Evolutionary conservation across 1,139 yeast genomes (phyloP).

Genomic region (Sugiyamaella paludigena): DNA sequence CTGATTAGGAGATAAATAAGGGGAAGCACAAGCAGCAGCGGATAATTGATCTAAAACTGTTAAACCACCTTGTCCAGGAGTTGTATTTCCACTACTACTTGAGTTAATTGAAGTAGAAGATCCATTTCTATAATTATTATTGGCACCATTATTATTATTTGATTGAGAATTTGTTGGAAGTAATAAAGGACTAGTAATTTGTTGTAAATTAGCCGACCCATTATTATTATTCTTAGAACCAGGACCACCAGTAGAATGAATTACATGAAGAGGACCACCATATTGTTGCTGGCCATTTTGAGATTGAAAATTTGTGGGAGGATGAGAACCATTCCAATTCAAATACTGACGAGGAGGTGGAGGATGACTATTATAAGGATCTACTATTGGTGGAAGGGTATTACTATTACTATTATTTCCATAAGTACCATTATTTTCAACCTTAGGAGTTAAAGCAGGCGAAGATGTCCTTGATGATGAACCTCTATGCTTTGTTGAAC

Average conservation of each 20-base stretch:
- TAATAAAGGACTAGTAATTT: slow-evolving; percentile 21
- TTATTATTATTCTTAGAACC: neutral
- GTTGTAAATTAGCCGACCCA: slow-evolving; percentile 1
- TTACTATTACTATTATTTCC: neutral
- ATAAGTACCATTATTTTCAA: neutral
- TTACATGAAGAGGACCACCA: neutral
- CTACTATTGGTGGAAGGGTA: slow-evolving; percentile 10
- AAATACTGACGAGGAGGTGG: slow-evolving; percentile 11
- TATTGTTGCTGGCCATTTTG: slow-evolving; percentile 5
- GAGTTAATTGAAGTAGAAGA: slow-evolving; percentile 1
- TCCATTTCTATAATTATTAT: slow-evolving; percentile 6
- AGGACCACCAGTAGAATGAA: neutral
- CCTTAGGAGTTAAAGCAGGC: slow-evolving; percentile 12
- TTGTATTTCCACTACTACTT: slow-evolving; percentile 4
- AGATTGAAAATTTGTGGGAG: slow-evolving; percentile 5
- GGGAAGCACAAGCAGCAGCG: slow-evolving; percentile 29
- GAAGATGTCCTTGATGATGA: slow-evolving; percentile 7
- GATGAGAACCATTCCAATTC: slow-evolving; percentile 2
- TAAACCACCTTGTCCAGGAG: slow-evolving; percentile 6
- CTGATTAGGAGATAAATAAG: slow-evolving; percentile 28
- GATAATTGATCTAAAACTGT: slow-evolving; percentile 27
- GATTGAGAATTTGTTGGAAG: slow-evolving; percentile 12
- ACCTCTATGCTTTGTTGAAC: slow-evolving; percentile 5
- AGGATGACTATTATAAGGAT: slow-evolving; percentile 2
- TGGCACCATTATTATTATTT: neutral